Percentiles rank a stretch among this genome's conserved stretches.
phyloP scores from a whole-genome alignment of 495 filamentous ascomycete genomes.

The Tuber umbilicatum region DNA sequence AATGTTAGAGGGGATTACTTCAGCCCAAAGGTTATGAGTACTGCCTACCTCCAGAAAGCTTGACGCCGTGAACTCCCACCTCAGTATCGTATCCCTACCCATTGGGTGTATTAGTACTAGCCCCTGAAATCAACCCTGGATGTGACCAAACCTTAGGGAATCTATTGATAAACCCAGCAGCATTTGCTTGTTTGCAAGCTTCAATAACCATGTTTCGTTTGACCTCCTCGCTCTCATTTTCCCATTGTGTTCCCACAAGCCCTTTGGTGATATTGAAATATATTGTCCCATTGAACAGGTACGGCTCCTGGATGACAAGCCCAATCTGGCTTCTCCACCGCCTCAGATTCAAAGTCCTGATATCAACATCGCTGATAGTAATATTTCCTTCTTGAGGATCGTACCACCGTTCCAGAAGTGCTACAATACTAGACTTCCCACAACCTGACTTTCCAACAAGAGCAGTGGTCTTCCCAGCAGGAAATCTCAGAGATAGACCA shows the following conservation, averaged over 20 bases:
- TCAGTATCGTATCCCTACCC: constrained; percentile 15
- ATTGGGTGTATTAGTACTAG: background rate
- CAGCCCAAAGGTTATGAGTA: background rate
- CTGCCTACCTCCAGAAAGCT: constrained; percentile 15
- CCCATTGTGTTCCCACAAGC: constrained; percentile 56
- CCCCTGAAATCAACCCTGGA: background rate
- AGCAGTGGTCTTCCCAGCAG: constrained; percentile 34
- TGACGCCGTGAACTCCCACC: constrained; percentile 22
- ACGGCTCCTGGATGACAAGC: constrained; percentile 60
- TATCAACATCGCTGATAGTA: constrained; percentile 19
- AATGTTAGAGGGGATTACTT: background rate
- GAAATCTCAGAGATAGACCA: constrained; percentile 21
- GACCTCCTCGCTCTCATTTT: constrained; percentile 46
- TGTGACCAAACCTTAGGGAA: constrained; percentile 50
- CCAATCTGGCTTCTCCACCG: constrained; percentile 61
- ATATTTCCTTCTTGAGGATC: constrained; percentile 43
- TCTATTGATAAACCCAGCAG: constrained; percentile 54
- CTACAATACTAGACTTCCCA: constrained; percentile 63
- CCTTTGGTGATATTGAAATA: constrained; percentile 59
- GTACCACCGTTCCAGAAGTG: constrained; percentile 60
- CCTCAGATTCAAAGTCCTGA: constrained; percentile 52
- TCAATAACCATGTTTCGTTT: constrained; percentile 54
- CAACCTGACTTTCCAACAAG: constrained; percentile 52
- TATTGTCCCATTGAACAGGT: constrained; percentile 62
- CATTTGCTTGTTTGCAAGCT: constrained; percentile 57